These are phyloP conservation scores for Neopestalotiopsis rosae DNA, from an alignment of 2,329 filamentous ascomycete species.

Conservation along the genomic window DNA sequence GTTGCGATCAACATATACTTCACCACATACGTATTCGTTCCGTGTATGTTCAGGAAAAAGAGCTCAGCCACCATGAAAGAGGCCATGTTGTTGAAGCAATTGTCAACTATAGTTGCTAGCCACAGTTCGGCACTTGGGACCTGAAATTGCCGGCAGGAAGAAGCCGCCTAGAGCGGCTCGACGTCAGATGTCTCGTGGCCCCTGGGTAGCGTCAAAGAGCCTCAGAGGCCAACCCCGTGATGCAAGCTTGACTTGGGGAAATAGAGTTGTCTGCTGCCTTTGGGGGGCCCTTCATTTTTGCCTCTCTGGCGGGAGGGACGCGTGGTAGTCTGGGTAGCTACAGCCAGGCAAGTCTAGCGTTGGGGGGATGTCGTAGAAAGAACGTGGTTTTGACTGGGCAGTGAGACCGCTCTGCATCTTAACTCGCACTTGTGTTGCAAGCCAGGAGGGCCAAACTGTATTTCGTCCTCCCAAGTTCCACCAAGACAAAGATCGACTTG, in stretches of 20 bases:
- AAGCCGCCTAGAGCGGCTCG: not conserved
- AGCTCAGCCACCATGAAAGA: not conserved
- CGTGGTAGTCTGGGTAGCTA: not conserved
- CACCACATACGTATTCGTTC: not conserved
- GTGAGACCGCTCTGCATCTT: not conserved
- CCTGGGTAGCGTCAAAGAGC: not conserved
- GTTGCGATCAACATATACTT: not conserved
- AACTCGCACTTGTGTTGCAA: not conserved
- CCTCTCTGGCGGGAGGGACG: not conserved
- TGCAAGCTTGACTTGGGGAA: not conserved
- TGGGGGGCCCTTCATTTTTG: not conserved
- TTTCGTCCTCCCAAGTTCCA: not conserved
- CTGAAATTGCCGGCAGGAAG: not conserved
- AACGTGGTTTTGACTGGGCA: not conserved
- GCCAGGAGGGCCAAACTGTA: not conserved
- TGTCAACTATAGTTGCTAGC: not conserved
- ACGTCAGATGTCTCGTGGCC: slow-evolving; percentile 2
- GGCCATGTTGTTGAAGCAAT: not conserved
- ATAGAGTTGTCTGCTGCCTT: not conserved
- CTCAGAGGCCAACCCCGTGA: not conserved
- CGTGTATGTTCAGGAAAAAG: not conserved
- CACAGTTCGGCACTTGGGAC: not conserved
- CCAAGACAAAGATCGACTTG: not conserved
- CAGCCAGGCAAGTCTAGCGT: not conserved
- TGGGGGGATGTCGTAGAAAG: not conserved